These are phyloP conservation scores for Lindgomyces ingoldianus DNA, from an alignment of 495 filamentous ascomycete species.

Conservation along the genomic window DNA sequence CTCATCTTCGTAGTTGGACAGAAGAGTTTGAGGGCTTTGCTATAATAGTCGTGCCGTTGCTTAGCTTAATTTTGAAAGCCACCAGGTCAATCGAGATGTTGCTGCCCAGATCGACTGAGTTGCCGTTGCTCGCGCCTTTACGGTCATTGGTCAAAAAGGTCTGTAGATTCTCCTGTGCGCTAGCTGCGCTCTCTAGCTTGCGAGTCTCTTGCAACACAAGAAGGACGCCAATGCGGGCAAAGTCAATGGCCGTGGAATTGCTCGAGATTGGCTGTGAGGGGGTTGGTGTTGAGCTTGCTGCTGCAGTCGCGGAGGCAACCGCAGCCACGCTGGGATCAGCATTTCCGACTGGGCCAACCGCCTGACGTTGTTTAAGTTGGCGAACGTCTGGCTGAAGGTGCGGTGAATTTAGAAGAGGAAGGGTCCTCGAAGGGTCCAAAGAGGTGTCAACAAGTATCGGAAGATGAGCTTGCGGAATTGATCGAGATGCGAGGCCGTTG, in stretches of 20 bases:
- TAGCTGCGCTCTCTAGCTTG: slow-evolving; percentile 53
- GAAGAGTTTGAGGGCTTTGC: slow-evolving; percentile 13
- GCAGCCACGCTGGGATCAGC: background rate
- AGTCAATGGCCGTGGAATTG: slow-evolving; percentile 59
- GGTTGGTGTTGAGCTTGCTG: slow-evolving; percentile 17
- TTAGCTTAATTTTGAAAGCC: slow-evolving; percentile 12
- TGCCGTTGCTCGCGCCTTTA: slow-evolving; percentile 48
- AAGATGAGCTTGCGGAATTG: slow-evolving; percentile 9
- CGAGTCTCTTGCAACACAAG: slow-evolving; percentile 61
- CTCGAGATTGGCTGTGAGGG: slow-evolving; percentile 29
- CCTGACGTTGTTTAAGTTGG: slow-evolving; percentile 7
- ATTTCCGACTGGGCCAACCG: slow-evolving; percentile 6
- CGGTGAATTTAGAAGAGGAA: slow-evolving; percentile 19
- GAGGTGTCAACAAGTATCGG: slow-evolving; percentile 14
- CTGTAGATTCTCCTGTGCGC: slow-evolving; percentile 60
- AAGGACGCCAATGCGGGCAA: slow-evolving; percentile 65
- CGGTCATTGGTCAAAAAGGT: slow-evolving; percentile 47
- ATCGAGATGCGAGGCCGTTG: slow-evolving; percentile 53
- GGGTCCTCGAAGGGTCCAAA: slow-evolving; percentile 18
- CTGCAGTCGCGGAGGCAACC: background rate
- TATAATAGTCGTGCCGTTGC: slow-evolving; percentile 26
- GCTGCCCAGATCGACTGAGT: slow-evolving; percentile 49
- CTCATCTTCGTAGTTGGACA: background rate
- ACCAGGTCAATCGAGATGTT: slow-evolving; percentile 23
- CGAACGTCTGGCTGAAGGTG: slow-evolving; percentile 4